Evolutionary conservation across 768 basidiomycete species (phyloP), one percentile per base, ranked within the genome.

Genomic region (Leccinellum luteum): DNA sequence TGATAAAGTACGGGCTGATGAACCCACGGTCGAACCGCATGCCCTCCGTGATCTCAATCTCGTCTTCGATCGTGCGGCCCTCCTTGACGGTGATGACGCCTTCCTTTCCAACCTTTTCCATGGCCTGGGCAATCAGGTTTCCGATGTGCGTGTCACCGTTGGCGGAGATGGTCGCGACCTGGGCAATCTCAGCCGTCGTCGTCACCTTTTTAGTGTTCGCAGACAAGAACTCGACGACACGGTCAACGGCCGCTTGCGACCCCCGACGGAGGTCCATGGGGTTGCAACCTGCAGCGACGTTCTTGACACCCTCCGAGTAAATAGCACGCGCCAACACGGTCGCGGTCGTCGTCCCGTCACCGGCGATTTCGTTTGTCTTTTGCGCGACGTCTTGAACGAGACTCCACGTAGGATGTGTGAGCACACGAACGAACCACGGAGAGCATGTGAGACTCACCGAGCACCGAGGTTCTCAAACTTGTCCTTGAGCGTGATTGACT

Each of bases 31-130:
- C 96, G 78, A 99, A 98, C 69, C 94, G 87, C 96, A 99, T 99
- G 74, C 96, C 96, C 78, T 99, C 96, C 23, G 96, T 98, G 69
- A 99, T 94, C 74, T 99, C 96, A 71, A 98, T 98, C 76, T 97
- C 94, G 70, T 99, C 96, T 66, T 98, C 94, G 63, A 95, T 97
- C 6, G 96, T 98, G 65, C 90, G 87, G 43, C 96, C 96, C 75
- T 99, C 96, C 81, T 98, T 99, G 74, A 99, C 95, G 51, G 96
- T 98, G 80, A 99, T 98, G 70, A 98, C 96, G 73, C 96, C 96
- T 77, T 99, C 96, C 80, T 96, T 97, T 71, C 96, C 96, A 59
- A 98, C 96, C 75, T 97, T 97, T 78, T 98, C 96, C 96, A 98
- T 99, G 2, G 96, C 96, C 70, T 93, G 92, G 5, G 96, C 95